Evolutionary conservation across 2,329 filamentous ascomycete genomes (phyloP), one percentile per base, ranked within the genome.

Genomic region (Coniochaeta sp.): DNA sequence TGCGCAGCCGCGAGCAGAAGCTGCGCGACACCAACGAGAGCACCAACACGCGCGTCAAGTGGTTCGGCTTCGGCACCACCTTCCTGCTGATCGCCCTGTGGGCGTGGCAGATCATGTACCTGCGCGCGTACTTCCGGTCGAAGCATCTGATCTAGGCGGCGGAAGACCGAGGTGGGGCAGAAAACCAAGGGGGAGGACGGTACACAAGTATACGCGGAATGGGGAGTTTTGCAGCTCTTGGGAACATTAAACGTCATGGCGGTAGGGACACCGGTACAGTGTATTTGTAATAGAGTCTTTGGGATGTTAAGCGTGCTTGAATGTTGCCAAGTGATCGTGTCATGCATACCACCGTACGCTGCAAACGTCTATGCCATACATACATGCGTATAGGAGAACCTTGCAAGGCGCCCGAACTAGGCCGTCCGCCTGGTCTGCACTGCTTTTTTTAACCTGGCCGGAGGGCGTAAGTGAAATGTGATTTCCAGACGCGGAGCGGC

Each of bases 21-120:
- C 84, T 99, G 69, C 84, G 95, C 74, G 93, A 99, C 79, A 99
- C 95, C 68, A 99, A 99, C 77, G 95, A 99, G 88, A 98, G 93
- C 82, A 99, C 95, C 66, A 99, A 99, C 79, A 95, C 90, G 78
- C 86, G 95, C 62, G 95, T 99, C 71, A 99, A 98, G 82, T 98
- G 91, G 92, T 99, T 99, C 77, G 93, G 93, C 56, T 87, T 97
- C 73, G 86, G 88, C 65, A 98, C 93, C 30, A 98, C 96, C 79
- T 89, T 91, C 63, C 88, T 97, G 81, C 79, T 99, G 68, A 81
- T 97, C 66, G 90, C 85, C 36, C 81, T 99, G 68, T 96, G 95
- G 75, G 92, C 81, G 47, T 99, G 95, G 95, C 95, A 99, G 86
- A 90, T 99, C 71, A 87, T 99, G 73, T 99, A 99, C 77, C 82